These are phyloP conservation scores for Ceratobasidium sp. DNA, from an alignment of 1,284 basidiomycete species.

Conservation along the genomic window DNA sequence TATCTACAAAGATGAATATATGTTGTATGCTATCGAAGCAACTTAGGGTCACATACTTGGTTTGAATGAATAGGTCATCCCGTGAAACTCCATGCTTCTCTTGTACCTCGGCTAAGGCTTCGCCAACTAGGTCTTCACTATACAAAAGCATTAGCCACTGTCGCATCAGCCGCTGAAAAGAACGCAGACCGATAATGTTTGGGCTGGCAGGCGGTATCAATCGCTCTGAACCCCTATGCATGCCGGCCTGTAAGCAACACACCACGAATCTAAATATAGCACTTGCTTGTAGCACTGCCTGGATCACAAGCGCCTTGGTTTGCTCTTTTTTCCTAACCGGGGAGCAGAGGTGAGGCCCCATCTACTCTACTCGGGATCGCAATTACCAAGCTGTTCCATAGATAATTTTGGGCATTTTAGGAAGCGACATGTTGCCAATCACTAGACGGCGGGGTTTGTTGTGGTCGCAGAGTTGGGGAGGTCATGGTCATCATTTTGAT, in stretches of 20 bases:
- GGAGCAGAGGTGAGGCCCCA: conserved; percentile 27
- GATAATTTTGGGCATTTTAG: conserved; percentile 56
- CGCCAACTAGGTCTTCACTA: conserved; percentile 80
- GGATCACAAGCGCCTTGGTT: conserved; percentile 69
- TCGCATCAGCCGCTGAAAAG: neutral
- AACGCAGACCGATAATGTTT: conserved; percentile 70
- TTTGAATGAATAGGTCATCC: conserved; percentile 73
- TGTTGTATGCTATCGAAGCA: neutral
- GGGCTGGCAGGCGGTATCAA: conserved; percentile 83
- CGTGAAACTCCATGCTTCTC: conserved; percentile 62
- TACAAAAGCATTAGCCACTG: neutral
- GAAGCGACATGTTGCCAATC: neutral
- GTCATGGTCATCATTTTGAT: too few relatives aligned
- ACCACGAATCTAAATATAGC: neutral
- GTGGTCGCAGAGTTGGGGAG: neutral
- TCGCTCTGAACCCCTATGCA: conserved; percentile 67
- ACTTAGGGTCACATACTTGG: conserved; percentile 60
- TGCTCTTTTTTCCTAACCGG: conserved; percentile 70
- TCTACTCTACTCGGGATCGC: neutral
- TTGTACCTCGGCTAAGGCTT: conserved; percentile 63
- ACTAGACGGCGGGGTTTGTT: neutral
- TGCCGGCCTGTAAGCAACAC: neutral
- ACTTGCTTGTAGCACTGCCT: conserved; percentile 63
- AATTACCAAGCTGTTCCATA: conserved; percentile 73
- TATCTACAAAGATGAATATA: conserved; percentile 56